These are phyloP conservation scores for Exserohilum rostratum DNA, from an alignment of 2,329 filamentous ascomycete genomes.

Conservation along the genomic window DNA sequence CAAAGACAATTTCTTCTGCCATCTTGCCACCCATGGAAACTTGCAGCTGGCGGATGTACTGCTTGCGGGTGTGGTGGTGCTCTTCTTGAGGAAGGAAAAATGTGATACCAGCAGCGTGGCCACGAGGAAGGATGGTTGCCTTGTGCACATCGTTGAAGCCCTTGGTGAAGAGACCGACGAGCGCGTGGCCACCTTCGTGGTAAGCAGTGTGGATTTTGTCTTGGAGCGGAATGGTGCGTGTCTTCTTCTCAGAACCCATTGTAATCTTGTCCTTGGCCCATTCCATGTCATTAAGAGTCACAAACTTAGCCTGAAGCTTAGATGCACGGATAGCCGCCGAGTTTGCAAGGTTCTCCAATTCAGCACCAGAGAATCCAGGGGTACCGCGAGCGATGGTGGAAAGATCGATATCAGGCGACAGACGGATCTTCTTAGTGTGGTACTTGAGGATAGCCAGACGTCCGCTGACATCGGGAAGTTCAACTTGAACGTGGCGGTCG, in stretches of 20 bases:
- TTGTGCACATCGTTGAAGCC: constrained; percentile 86
- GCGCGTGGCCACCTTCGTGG: constrained; percentile 92
- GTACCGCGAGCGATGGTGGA: constrained; percentile 84
- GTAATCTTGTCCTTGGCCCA: constrained; percentile 99
- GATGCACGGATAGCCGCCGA: constrained; percentile 95
- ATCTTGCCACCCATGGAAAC: constrained; percentile 85
- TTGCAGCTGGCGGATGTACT: constrained; percentile 81
- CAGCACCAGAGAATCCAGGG: constrained; percentile 90
- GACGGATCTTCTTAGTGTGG: constrained; percentile 89
- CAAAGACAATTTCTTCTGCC: constrained; percentile 89
- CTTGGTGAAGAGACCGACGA: constrained; percentile 84
- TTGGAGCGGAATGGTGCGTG: constrained; percentile 86
- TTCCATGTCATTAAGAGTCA: constrained; percentile 82
- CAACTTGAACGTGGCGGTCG: constrained; percentile 88
- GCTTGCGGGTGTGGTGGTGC: constrained; percentile 76
- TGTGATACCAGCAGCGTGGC: constrained; percentile 83
- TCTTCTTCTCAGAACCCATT: constrained; percentile 92
- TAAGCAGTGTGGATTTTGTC: constrained; percentile 97
- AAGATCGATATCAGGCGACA: constrained; percentile 79
- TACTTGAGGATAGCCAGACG: constrained; percentile 92
- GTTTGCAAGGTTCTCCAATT: constrained; percentile 96
- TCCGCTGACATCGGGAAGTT: constrained; percentile 89
- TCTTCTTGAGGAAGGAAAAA: constrained; percentile 91
- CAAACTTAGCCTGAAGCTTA: constrained; percentile 76
- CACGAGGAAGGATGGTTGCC: constrained; percentile 93